Conservation (phyloP, 2,329 filamentous ascomycete genomes). For the Immersiporthe knoxdaviesiana region DNA sequence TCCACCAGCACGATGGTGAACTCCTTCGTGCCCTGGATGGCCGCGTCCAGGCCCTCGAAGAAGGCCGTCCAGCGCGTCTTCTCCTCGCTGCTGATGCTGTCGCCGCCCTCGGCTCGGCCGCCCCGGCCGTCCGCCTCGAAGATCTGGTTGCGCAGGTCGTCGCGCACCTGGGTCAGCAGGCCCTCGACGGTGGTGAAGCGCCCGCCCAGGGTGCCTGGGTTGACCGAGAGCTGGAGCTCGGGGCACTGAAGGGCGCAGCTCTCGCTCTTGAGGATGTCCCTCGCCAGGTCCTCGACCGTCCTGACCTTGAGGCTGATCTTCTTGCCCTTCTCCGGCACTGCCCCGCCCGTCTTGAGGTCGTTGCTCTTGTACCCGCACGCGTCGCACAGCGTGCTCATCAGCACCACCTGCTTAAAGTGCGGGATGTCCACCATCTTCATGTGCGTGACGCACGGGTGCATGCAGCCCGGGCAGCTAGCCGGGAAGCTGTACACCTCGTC, state of each 20-base stretch:
- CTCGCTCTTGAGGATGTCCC: constrained; percentile 96
- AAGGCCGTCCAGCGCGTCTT: constrained; percentile 78
- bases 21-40: constrained; percentile 77
- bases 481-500: constrained; percentile 94
- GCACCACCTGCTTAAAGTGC: constrained; percentile 94
- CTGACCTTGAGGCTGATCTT: constrained; percentile 79
- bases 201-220: constrained; percentile 91
- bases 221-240: constrained; percentile 83
- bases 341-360: constrained; percentile 96
- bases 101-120: constrained; percentile 64
- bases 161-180: constrained; percentile 86
- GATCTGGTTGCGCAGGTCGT: constrained; percentile 85
- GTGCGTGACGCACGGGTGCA: constrained; percentile 82
- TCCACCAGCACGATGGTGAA: constrained; percentile 87
- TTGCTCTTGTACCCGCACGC: constrained; percentile 93
- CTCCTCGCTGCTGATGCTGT: constrained; percentile 71
- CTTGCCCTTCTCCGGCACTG: constrained; percentile 82
- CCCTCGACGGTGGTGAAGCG: constrained; percentile 98
- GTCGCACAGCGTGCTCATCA: constrained; percentile 93
- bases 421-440: constrained; percentile 99
- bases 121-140: constrained; percentile 78
- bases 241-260: constrained; percentile 85
- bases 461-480: constrained; percentile 88
- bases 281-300: constrained; percentile 72
- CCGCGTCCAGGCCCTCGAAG: constrained; percentile 74